Evolutionary conservation across 1,284 basidiomycete species (phyloP), one percentile per base, ranked within the genome.

Genomic region (Leccinum griseonigrum): DNA sequence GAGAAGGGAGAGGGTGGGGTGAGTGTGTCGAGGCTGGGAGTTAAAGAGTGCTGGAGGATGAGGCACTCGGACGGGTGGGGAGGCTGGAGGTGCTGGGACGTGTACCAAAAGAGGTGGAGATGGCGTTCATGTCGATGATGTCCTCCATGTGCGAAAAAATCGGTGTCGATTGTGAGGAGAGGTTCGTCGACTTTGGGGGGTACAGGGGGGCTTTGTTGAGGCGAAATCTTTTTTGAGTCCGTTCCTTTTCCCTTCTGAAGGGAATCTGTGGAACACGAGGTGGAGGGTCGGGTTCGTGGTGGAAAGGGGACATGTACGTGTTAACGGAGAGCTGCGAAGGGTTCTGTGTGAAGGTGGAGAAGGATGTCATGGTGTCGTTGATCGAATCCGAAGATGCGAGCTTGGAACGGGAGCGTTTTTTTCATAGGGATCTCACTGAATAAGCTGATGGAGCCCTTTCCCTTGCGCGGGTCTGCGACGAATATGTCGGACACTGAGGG

Each of bases 91-190:
- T 66, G 16, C 59, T 66, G 13, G 64, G 64, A 31, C 58, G 70
- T 40, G 13, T 34, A 22, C 48, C 40, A 26, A 63, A 56, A 2
- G 64, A 28, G 26, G 31, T 26, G 0, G 67, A 53, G 4, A 57
- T 10, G 36, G 59, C 59, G 18, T 50, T 61, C 36, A 77, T 74
- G 73, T 94, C 82, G 57, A 97, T 81, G 71, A 97, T 93, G 32
- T 91, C 94, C 56, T 92, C 90, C 83, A 97, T 93, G 62, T 87
- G 80, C 34, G 90, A 84, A 50, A 96, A 78, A 66, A 26, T 96
- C 86, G 56, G 87, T 89, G 75, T 96, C 92, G 43, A 95, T 82
- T 22, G 78, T 79, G 67, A 73, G 61, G 13, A 64, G 36, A 16
- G 53, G 57, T 18, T 62, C 67, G 16, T 52, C 28, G 14, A 70